A percentile compares a stretch with the other conserved stretches of the same genome.
phyloP scores from a whole-genome alignment of 345 rosid species.

The Hibiscus syriacus region DNA sequence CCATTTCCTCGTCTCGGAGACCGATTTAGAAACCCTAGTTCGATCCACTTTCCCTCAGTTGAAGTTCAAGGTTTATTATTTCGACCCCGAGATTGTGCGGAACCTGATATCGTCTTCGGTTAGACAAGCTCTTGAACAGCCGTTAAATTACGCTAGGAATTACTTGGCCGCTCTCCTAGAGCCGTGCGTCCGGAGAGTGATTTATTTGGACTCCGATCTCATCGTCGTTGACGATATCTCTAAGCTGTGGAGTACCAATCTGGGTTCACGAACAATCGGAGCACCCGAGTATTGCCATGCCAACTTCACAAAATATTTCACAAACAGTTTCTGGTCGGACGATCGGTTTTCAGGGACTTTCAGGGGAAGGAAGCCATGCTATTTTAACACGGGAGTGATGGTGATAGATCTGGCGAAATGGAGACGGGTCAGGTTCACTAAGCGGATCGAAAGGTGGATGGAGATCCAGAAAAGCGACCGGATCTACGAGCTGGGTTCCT shows the following conservation, averaged over 20 bases:
- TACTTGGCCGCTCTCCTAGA: conserved; percentile 75
- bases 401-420: conserved; percentile 89
- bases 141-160: conserved; percentile 87
- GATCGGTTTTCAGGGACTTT: conserved; percentile 41
- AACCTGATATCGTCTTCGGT: conserved; percentile 75
- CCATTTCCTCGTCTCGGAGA: conserved; percentile 76
- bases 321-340: conserved; percentile 62
- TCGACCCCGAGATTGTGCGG: conserved; percentile 73
- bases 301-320: conserved; percentile 86
- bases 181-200: conserved; percentile 79
- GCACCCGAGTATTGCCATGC: conserved; percentile 98
- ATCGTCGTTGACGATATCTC: conserved; percentile 78
- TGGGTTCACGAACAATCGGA: conserved; percentile 74
- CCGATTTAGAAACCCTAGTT: conserved; percentile 53
- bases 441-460: conserved; percentile 91
- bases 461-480: conserved; percentile 79
- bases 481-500: conserved; percentile 87
- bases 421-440: conserved; percentile 67
- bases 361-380: conserved; percentile 61
- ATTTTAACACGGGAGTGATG: conserved; percentile 93
- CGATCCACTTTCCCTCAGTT: conserved; percentile 73
- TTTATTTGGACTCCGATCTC: conserved; percentile 85
- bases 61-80: conserved; percentile 78
- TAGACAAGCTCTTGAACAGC: conserved; percentile 90
- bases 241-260: conserved; percentile 60